phyloP scores from a whole-genome alignment of 345 rosid genomes.

The Bruguiera gymnorhiza region DNA sequence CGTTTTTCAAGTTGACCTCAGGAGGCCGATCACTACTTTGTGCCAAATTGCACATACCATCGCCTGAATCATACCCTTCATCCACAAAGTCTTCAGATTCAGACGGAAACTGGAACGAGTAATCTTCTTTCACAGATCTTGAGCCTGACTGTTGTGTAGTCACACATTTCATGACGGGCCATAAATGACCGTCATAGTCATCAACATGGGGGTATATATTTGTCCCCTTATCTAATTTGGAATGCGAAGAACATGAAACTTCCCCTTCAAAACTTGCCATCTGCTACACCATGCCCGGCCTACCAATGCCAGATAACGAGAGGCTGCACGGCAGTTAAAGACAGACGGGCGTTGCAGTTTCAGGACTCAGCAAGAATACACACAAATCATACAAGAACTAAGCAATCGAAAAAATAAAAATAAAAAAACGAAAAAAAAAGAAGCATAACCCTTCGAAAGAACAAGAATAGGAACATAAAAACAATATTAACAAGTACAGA shows the following conservation, averaged over 20 bases:
- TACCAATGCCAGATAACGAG: neutral
- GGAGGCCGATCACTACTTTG: conserved; percentile 48
- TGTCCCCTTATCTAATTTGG: conserved; percentile 13
- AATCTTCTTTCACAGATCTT: conserved; percentile 33
- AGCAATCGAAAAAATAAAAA: too few species aligned
- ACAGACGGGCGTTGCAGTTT: too few species aligned
- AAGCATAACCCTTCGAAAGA: too few species aligned
- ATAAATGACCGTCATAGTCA: conserved; percentile 11
- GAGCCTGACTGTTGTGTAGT: neutral
- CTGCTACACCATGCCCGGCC: neutral
- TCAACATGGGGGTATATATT: conserved; percentile 22
- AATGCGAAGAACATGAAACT: conserved; percentile 11
- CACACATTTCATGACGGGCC: conserved; percentile 14
- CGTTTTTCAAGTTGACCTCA: conserved; percentile 84
- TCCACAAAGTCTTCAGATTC: conserved; percentile 52
- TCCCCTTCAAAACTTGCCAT: conserved; percentile 25
- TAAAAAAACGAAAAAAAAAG: too few species aligned
- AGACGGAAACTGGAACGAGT: conserved; percentile 38
- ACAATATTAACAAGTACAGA: conserved; percentile 40
- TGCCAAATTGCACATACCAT: conserved; percentile 24
- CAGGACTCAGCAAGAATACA: too few species aligned
- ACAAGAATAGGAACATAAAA: too few species aligned
- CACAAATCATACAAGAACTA: too few species aligned
- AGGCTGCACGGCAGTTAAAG: neutral
- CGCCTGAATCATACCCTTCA: conserved; percentile 59